Evolutionary conservation across 352 stramenopile genomes (phyloP).

Genomic region (Globisporangium nunn): DNA sequence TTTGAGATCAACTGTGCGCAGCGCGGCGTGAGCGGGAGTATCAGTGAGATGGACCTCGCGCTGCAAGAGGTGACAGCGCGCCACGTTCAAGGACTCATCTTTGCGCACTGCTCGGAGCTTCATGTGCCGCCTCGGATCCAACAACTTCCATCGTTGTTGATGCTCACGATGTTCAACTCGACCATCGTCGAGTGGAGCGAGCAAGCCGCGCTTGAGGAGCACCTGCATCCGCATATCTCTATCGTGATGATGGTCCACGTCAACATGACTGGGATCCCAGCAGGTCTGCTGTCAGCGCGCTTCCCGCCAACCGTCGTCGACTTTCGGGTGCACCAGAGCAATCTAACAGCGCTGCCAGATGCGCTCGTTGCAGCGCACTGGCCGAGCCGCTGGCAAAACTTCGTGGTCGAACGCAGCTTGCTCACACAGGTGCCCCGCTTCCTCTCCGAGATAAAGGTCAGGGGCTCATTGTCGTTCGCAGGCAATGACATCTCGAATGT

Average conservation of each 20-base stretch:
- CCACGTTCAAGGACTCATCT: background rate
- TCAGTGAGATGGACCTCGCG: background rate
- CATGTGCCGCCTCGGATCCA: conserved; percentile 1
- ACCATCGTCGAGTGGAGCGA: conserved; percentile 8
- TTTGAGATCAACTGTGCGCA: conserved; percentile 4
- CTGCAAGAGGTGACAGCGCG: background rate
- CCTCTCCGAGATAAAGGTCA: background rate
- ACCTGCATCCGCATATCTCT: background rate
- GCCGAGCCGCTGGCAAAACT: background rate
- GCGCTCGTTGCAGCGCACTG: background rate
- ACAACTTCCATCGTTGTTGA: conserved; percentile 6
- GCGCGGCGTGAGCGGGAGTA: background rate
- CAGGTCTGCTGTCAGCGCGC: conserved; percentile 10
- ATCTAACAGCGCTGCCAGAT: conserved; percentile 9
- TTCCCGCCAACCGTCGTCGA: conserved; percentile 21
- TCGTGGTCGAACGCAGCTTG: conserved; percentile 5
- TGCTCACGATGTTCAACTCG: conserved; percentile 13
- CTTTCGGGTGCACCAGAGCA: conserved; percentile 13
- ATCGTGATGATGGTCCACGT: conserved; percentile 4
- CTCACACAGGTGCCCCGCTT: background rate
- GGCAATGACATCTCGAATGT: background rate
- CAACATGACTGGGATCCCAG: background rate
- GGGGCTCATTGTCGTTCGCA: background rate
- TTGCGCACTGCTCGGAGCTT: conserved; percentile 2
- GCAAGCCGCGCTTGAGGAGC: background rate